Evolutionary conservation across 2,329 filamentous ascomycete genomes (phyloP).

Genomic region (Talaromyces sp.): DNA sequence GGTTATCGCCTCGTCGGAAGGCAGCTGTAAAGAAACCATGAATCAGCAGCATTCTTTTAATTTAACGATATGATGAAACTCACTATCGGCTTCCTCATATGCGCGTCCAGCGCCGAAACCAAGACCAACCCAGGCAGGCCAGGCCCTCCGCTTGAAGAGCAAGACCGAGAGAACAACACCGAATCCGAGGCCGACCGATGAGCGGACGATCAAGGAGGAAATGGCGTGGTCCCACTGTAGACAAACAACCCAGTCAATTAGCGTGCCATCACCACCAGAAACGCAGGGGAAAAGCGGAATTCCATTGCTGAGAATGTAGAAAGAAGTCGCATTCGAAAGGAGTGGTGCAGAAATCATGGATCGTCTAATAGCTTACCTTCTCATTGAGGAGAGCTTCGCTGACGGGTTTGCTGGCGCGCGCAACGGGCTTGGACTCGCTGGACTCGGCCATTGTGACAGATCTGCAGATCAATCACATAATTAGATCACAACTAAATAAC

Average conservation of each 20-base stretch:
- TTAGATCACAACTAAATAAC: neutral
- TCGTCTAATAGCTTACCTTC: constrained; percentile 62
- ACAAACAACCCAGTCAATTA: constrained; percentile 3
- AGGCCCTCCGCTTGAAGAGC: constrained; percentile 94
- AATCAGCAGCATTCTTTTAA: neutral
- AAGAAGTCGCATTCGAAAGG: neutral
- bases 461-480: neutral
- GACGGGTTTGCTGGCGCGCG: constrained; percentile 71
- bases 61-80: neutral
- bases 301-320: no score
- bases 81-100: constrained; percentile 94
- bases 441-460: constrained; percentile 53
- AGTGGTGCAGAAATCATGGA: neutral
- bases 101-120: constrained; percentile 95
- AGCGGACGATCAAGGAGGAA: constrained; percentile 95
- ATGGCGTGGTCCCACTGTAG: constrained; percentile 95
- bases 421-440: constrained; percentile 58
- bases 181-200: constrained; percentile 90
- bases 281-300: neutral
- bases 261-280: neutral
- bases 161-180: constrained; percentile 98
- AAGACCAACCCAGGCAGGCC: constrained; percentile 90
- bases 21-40: constrained; percentile 29
- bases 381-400: constrained; percentile 98
- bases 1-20: constrained; percentile 40